Percentiles rank a stretch among this genome's conserved stretches.
Evolutionary conservation across 2,329 filamentous ascomycete species (phyloP).

Genomic region (Exophiala xenobiotica): DNA sequence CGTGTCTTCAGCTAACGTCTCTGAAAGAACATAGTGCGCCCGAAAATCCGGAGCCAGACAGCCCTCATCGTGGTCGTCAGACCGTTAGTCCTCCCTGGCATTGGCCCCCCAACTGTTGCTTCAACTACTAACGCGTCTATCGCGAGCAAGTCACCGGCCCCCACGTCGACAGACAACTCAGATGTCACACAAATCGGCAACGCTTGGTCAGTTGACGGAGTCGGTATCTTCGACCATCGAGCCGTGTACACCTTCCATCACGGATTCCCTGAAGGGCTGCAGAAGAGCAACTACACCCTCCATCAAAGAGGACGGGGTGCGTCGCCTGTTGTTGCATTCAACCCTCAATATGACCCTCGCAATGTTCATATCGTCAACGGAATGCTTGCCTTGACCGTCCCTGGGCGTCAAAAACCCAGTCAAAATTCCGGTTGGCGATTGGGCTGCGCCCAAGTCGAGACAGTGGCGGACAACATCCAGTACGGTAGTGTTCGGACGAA

Average conservation of each 20-base stretch:
- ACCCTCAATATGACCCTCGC: conserved; percentile 18
- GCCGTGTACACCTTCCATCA: conserved; percentile 23
- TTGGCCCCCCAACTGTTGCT: background rate
- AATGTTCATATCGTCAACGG: conserved; percentile 24
- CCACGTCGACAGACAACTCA: no score
- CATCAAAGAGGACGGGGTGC: conserved; percentile 5
- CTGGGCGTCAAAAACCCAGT: conserved; percentile 20
- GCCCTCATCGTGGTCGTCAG: no score
- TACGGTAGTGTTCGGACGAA: conserved; percentile 29
- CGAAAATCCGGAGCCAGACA: no score
- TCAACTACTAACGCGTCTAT: background rate
- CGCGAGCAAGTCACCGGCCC: no score
- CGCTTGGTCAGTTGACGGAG: conserved; percentile 23
- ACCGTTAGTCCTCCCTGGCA: background rate
- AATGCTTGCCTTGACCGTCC: conserved; percentile 24
- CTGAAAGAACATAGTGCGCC: background rate
- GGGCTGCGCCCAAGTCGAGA: conserved; percentile 26
- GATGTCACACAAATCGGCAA: conserved; percentile 10
- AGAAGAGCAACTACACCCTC: conserved; percentile 21
- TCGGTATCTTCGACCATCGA: conserved; percentile 23
- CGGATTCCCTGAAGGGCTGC: conserved; percentile 24
- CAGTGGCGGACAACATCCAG: conserved; percentile 24
- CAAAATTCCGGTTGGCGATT: conserved; percentile 10
- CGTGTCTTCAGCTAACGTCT: background rate
- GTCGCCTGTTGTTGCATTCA: conserved; percentile 15